Conservation (phyloP, 345 rosid species). For the Citrus australasica region DNA sequence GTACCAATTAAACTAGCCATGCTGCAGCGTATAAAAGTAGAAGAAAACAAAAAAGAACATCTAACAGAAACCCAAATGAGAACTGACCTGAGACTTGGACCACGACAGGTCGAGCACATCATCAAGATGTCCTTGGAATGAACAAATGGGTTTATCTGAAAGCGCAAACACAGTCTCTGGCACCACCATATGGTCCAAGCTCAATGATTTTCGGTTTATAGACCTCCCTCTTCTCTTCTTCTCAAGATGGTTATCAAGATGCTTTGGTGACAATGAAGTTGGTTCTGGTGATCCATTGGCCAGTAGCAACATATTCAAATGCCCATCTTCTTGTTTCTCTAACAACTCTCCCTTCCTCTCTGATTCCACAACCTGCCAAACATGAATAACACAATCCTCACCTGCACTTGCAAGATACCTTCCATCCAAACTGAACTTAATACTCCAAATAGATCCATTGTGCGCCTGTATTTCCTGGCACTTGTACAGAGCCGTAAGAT, state of each 20-base stretch:
- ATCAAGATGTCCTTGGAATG: constrained; percentile 76
- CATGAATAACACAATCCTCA: constrained; percentile 84
- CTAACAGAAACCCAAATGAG: neutral
- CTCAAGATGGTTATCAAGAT: constrained; percentile 39
- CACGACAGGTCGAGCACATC: constrained; percentile 98
- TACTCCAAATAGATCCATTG: constrained; percentile 89
- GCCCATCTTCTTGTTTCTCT: constrained; percentile 74
- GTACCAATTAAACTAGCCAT: neutral
- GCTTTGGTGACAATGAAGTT: constrained; percentile 47
- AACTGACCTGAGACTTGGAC: constrained; percentile 93
- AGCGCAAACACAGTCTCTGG: constrained; percentile 87
- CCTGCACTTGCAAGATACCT: constrained; percentile 96
- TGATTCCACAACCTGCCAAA: constrained; percentile 72
- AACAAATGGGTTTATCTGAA: constrained; percentile 81
- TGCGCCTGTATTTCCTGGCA: constrained; percentile 95
- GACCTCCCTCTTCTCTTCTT: constrained; percentile 82
- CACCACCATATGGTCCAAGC: constrained; percentile 57
- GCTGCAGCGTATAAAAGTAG: neutral
- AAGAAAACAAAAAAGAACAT: neutral
- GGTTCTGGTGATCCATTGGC: constrained; percentile 87
- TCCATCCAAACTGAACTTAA: constrained; percentile 93
- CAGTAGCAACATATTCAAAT: constrained; percentile 44
- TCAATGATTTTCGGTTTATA: constrained; percentile 72
- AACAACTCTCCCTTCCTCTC: constrained; percentile 87
- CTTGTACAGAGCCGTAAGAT: constrained; percentile 76